Evolutionary conservation across 192 early-diverging fungal species (phyloP), one percentile per base, ranked within the genome.

Genomic region (Linnemannia elongata): DNA sequence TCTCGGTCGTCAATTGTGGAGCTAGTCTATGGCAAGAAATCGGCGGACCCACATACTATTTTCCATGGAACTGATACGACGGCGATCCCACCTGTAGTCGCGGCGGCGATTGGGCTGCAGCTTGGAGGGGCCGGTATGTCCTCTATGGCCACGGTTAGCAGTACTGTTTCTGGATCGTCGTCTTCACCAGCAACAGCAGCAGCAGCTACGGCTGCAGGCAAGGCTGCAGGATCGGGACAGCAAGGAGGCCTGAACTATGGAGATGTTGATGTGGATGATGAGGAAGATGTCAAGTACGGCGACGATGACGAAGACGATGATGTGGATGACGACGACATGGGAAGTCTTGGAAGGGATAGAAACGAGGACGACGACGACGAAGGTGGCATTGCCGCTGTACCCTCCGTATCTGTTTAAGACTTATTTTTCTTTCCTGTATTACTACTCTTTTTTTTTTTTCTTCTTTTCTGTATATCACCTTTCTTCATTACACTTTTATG

Each of bases 211-310:
- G 45, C n/a, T 0, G 76, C 39, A 10, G 68, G 38, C 49, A 52
- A 52, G 49, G 18, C 49, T 52, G 49, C 49, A 5, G 49, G 49
- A 52, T 4, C 49, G 49, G 20, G 18, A 52, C 49, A 52, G 17
- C 49, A 18, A 39, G 55, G 49, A 22, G 35, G 44, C 5, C 42
- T 78, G 69, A 78, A 41, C 47, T 85, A 80, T 76, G 83, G 83
- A 4, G 78, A 85, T 24, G 83, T 78, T 38, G 83, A 85, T 35
- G 83, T 80, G 45, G 83, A 85, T 22, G 83, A 85, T 69, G 83
- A 85, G 18, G 83, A 85, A n/a, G 83, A 85, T 47, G 83, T 85
- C 78, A 80, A 85, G 69, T 85, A 85, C 24, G 83, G 83, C 6
- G 83, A 85, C 1, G 77, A 69, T 35, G 83, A 85, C 4, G 82